A percentile compares a stretch with the other conserved stretches of the same genome.
Evolutionary conservation across 2,329 filamentous ascomycete genomes (phyloP).

Genomic region (Metarhizium robertsii): DNA sequence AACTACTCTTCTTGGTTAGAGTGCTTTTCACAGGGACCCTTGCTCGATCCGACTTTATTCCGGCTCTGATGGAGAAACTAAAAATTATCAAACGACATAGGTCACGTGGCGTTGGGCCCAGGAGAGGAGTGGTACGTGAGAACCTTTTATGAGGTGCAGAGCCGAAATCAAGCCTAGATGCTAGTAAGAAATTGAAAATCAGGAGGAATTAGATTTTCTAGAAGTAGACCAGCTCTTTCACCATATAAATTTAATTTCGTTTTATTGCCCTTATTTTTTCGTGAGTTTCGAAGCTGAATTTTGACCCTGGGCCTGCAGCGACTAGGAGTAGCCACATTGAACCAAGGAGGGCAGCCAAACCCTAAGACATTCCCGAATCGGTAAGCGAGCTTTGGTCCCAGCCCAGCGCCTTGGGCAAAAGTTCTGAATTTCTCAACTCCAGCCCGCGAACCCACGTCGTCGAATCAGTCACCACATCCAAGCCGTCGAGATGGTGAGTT

Average conservation of each 20-base stretch:
- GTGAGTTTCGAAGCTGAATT: not conserved
- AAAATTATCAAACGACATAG: not conserved
- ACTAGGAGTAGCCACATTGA: not conserved
- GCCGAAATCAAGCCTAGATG: no score
- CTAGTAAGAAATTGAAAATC: no score
- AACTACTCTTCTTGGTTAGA: slow-evolving; percentile 9
- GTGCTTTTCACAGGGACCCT: not conserved
- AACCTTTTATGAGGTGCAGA: no score
- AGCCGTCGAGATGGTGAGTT: slow-evolving; percentile 49
- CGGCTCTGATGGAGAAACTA: not conserved
- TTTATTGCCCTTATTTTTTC: not conserved
- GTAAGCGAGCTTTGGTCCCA: slow-evolving; percentile 36
- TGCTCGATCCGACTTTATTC: slow-evolving; percentile 10
- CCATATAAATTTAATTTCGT: not conserved
- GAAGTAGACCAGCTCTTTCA: not conserved
- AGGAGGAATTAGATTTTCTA: no score
- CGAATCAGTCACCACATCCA: slow-evolving; percentile 45
- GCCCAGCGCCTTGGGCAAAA: slow-evolving; percentile 29
- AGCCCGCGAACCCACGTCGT: slow-evolving; percentile 39
- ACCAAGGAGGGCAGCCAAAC: slow-evolving; percentile 28
- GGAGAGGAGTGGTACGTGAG: no score
- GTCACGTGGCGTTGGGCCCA: not conserved
- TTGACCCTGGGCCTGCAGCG: not conserved
- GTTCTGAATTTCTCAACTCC: slow-evolving; percentile 38
- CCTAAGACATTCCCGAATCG: slow-evolving; percentile 28